Base-by-base conservation (phyloP, 2,329 filamentous ascomycete genomes). In the Lomentospora prolificans region DNA sequence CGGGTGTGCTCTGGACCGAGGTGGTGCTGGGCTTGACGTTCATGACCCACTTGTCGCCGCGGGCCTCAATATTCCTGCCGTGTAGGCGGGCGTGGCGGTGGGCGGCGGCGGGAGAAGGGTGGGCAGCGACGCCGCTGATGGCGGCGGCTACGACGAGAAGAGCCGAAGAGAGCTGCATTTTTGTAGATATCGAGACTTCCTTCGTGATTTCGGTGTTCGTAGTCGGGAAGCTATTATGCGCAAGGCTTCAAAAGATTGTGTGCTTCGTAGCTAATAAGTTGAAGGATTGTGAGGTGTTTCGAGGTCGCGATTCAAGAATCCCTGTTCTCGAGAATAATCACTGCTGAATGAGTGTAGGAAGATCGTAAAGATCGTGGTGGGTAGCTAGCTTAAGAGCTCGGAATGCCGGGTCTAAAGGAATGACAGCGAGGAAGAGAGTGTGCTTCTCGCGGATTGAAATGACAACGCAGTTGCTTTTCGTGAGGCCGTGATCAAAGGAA, bases 151-250 rank as follows among this genome's bases (percentile, higher is more conserved):
- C 31, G 56, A 71, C 31, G 56, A 72, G 50, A 46, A 68, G 59
- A 55, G 71, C 63, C 22, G 67, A 58, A 27, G 71, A 67, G 64
- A 74, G 64, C 68, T 74, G 74, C 72, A 75, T 75, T 54, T 60
- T 70, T 67, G n/a, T 44, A 14, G 14, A 2, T 44, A 22, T 24
- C 8, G 5, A n/a, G n/a, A n/a, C n/a, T n/a, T n/a, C n/a, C n/a
- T n/a, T n/a, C n/a, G n/a, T n/a, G n/a, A n/a, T 6, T 33, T 33
- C 12, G 30, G 30, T 12, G 30, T 6, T 33, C 12, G 30, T 33
- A 7, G 30, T 33, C 12, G 30, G 12, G 12, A 6, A 33, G 12
- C 30, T 33, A 7, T 33, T 33, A 33, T 33, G 12, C 7, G 12
- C 6, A 33, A 12, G 12, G 30, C 30, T 6, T 33, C 30, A 12